Conservation (phyloP, 495 filamentous ascomycete genomes). For the Aspergillus nidulans region DNA sequence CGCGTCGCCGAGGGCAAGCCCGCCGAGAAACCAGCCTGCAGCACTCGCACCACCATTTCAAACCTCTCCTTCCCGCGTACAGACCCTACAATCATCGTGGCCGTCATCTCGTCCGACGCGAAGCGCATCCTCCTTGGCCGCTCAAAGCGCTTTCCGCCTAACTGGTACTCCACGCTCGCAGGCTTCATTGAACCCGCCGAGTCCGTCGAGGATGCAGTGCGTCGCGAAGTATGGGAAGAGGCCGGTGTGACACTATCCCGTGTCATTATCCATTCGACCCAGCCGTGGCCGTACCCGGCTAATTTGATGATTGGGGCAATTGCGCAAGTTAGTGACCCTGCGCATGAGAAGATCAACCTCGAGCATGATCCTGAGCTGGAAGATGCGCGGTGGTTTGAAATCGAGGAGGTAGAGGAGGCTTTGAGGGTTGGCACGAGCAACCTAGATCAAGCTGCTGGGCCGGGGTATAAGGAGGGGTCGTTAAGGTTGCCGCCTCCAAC, state of each 20-base stretch:
- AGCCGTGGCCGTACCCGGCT: conserved; percentile 87
- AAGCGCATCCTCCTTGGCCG: conserved; percentile 79
- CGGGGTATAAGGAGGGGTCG: conserved; percentile 67
- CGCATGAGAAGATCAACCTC: conserved; percentile 74
- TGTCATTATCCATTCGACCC: conserved; percentile 87
- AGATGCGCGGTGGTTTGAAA: conserved; percentile 77
- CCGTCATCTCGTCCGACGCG: conserved; percentile 71
- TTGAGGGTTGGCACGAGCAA: conserved; percentile 56
- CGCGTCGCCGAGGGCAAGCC: conserved; percentile 29
- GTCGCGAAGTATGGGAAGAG: conserved; percentile 95
- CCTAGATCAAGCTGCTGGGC: conserved; percentile 57
- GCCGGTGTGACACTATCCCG: conserved; percentile 78
- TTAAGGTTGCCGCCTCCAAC: conserved; percentile 70
- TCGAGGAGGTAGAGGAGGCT: conserved; percentile 58
- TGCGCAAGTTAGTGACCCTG: conserved; percentile 70
- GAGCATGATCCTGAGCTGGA: conserved; percentile 88
- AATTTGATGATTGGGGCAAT: conserved; percentile 94
- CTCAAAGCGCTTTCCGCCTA: conserved; percentile 72
- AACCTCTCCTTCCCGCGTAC: conserved; percentile 92
- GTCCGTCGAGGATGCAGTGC: conserved; percentile 89
- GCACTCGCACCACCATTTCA: conserved; percentile 59
- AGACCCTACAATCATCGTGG: conserved; percentile 94
- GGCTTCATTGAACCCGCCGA: conserved; percentile 96
- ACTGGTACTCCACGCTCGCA: conserved; percentile 87
- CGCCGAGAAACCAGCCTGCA: conserved; percentile 60